Base-by-base conservation (phyloP, 2,329 filamentous ascomycete genomes). In the Pezicula neosporulosa region DNA sequence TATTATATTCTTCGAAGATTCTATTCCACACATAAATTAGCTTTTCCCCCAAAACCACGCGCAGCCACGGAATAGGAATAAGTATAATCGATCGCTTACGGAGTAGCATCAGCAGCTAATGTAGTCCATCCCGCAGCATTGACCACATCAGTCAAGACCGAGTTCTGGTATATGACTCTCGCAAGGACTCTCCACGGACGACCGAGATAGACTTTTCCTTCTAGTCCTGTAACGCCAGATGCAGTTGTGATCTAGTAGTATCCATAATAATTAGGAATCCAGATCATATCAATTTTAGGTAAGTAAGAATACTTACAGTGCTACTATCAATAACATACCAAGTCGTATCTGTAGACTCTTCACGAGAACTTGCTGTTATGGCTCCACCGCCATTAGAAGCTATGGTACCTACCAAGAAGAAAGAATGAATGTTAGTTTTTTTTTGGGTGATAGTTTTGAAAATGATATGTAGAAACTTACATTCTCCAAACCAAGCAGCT, bases 261-360 rank as follows among this genome's bases (percentile, higher is more conserved):
- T 15, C 10, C 5, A 38, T 21, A 68, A 38, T 21, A 68, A 70
- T 24, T 6, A 24, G 24, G 24, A 24, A 4, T 24, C 24, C 24
- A 4, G 24, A 24, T 24, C 24, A 4, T 6, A 24, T 24, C 24
- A 4, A 24, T 4, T 24, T 24, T n/a, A n/a, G 24, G 24, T n/a
- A n/a, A 24, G 7, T 6, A 6, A 24, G 3, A 24, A 24, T 24
- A 6, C 66, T 62, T 39, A 81, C 64, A 36, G 63, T 73, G 51
- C 70, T 73, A 41, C 75, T 72, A 68, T 80, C 78, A 64, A 81
- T 74, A 37, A 81, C 75, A 57, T 78, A 80, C 60, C 73, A 78
- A 5, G 47, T 28, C 16, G 69, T 71, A 6, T 64, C 57, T 53
- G 70, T 68, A 37, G 62, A 54, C 15, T 61, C 63, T 21, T 65